Conservation (phyloP, 805 yeast species). For the Hanseniaspora jakobsenii region DNA sequence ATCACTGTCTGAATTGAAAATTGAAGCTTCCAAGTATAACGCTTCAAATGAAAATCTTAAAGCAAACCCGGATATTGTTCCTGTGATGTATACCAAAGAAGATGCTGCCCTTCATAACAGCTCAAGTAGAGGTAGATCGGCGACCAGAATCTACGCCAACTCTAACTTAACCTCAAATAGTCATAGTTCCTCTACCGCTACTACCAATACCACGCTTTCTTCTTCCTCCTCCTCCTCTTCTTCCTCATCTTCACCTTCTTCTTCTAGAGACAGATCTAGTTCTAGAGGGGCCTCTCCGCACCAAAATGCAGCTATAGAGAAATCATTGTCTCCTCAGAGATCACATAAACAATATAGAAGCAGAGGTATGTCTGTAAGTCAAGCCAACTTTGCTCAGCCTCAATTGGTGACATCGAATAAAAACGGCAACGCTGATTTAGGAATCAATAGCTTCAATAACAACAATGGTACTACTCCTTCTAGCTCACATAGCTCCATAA, state of each 20-base stretch:
- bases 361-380: conserved; percentile 19
- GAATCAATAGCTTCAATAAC: too few relatives aligned
- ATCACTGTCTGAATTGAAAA: background rate
- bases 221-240: too few relatives aligned
- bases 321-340: conserved; percentile 13
- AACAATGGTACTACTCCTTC: too few relatives aligned
- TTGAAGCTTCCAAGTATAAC: background rate
- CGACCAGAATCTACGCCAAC: too few relatives aligned
- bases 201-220: too few relatives aligned
- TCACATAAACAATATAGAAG: conserved; percentile 18
- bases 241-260: too few relatives aligned
- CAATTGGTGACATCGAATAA: conserved; percentile 16
- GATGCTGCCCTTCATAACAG: too few relatives aligned
- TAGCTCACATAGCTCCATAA: too few relatives aligned
- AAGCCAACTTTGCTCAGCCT: conserved; percentile 12
- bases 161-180: too few relatives aligned
- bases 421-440: too few relatives aligned
- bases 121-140: conserved; percentile 9
- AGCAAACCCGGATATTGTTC: background rate
- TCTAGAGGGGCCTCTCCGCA: conserved; percentile 10
- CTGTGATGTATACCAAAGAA: too few relatives aligned
- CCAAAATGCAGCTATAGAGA: conserved; percentile 4
- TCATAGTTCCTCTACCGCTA: too few relatives aligned
- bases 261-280: background rate
- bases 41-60: background rate